Percentiles rank a stretch among this genome's conserved stretches.
Conservation (phyloP, 1,284 basidiomycete genomes). For the Sporisorium iseilematis-ciliati region DNA sequence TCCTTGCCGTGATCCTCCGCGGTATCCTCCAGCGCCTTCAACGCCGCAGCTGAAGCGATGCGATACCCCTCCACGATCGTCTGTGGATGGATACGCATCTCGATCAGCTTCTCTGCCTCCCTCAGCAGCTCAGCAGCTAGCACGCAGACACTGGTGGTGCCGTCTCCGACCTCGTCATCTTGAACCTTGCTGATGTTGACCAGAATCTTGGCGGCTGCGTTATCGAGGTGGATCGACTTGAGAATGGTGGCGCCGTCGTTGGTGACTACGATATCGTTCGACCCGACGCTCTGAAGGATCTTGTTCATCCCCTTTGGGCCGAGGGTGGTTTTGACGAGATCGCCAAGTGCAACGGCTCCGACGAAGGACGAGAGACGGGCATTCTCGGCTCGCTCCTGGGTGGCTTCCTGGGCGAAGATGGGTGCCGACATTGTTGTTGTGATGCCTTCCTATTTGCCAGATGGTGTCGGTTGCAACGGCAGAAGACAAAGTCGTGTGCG, state of each 20-base stretch:
- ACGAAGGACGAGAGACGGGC: slow-evolving; percentile 96
- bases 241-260: slow-evolving; percentile 99
- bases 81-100: slow-evolving; percentile 91
- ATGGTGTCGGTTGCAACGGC: too few relatives aligned
- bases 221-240: slow-evolving; percentile 96
- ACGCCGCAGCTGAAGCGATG: slow-evolving; percentile 87
- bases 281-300: slow-evolving; percentile 90
- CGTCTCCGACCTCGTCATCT: slow-evolving; percentile 98
- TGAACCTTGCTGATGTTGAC: slow-evolving; percentile 99
- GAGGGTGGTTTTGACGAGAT: slow-evolving; percentile 97
- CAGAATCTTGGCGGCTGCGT: slow-evolving; percentile 97
- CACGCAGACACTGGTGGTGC: slow-evolving; percentile 94
- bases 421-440: slow-evolving; percentile 62
- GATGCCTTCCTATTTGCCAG: too few relatives aligned
- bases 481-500: too few relatives aligned
- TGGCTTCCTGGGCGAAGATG: slow-evolving; percentile 75
- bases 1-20: slow-evolving; percentile 85
- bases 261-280: slow-evolving; percentile 94
- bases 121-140: slow-evolving; percentile 90
- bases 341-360: slow-evolving; percentile 93
- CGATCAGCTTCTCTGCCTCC: slow-evolving; percentile 95
- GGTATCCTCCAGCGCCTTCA: slow-evolving; percentile 83
- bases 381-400: slow-evolving; percentile 98
- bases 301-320: slow-evolving; percentile 97
- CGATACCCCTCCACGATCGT: slow-evolving; percentile 99